Evolutionary conservation across 305 asterid genomes (phyloP).

Genomic region (Solanum hybrid): DNA sequence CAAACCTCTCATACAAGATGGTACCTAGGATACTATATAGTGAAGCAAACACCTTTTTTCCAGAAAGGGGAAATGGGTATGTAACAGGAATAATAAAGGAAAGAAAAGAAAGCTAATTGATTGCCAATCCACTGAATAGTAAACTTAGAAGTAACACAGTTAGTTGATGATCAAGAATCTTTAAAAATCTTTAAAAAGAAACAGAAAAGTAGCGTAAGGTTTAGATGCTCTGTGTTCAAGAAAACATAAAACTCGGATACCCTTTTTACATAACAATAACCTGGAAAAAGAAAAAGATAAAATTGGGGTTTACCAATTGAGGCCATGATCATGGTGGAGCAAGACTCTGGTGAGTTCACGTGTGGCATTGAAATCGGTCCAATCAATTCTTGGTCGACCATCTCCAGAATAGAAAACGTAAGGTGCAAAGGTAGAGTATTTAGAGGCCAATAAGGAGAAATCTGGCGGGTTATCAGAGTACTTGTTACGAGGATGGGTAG

Average conservation of each 20-base stretch:
- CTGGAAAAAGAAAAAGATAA: not conserved
- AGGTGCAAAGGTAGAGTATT: slow-evolving; percentile 55
- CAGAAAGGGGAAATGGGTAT: not conserved
- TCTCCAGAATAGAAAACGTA: slow-evolving; percentile 50
- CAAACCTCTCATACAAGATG: not conserved
- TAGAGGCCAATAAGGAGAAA: slow-evolving; percentile 52
- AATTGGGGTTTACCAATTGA: slow-evolving; percentile 39
- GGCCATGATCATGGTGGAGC: slow-evolving; percentile 68
- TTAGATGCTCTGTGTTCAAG: not conserved
- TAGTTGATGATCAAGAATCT: not conserved
- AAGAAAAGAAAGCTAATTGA: not conserved
- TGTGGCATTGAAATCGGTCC: slow-evolving; percentile 94
- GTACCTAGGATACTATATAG: not conserved
- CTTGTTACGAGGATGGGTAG: slow-evolving; percentile 61
- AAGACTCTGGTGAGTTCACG: slow-evolving; percentile 73
- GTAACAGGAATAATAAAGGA: not conserved
- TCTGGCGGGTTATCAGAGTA: slow-evolving; percentile 83
- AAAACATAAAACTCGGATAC: not conserved
- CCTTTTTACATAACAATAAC: not conserved
- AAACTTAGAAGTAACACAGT: not conserved
- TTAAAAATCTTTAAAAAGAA: not conserved
- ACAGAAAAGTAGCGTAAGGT: not conserved
- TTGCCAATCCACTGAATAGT: not conserved
- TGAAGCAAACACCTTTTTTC: not conserved
- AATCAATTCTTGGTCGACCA: slow-evolving; percentile 75